These are phyloP conservation scores for Cantharellus cinnabarinus DNA, from an alignment of 768 basidiomycete species.

Conservation along the genomic window DNA sequence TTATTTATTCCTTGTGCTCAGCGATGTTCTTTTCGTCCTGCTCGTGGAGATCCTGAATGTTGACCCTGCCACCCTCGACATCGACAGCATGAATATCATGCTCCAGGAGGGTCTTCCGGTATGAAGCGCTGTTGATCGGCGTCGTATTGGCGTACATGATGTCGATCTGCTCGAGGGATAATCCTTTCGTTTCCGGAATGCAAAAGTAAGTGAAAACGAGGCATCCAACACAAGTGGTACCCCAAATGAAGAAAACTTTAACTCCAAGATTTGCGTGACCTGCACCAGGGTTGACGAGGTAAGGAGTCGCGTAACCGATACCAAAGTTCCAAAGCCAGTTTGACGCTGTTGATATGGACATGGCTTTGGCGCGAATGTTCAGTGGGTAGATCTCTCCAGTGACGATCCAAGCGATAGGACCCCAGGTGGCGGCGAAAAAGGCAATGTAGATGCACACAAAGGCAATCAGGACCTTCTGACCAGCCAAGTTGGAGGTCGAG, in stretches of 20 bases:
- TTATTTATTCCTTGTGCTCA: no score
- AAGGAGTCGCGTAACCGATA: conserved; percentile 32
- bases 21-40: no score
- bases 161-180: conserved; percentile 15
- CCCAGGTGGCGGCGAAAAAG: conserved; percentile 38
- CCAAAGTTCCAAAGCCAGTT: conserved; percentile 73
- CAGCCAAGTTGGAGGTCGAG: conserved; percentile 5
- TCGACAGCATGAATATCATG: background rate
- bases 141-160: background rate
- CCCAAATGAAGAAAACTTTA: conserved; percentile 81
- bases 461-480: conserved; percentile 18
- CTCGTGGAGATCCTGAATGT: no score
- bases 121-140: background rate
- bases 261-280: conserved; percentile 6
- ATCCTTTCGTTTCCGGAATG: conserved; percentile 18
- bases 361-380: conserved; percentile 61
- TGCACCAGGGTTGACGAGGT: conserved; percentile 19
- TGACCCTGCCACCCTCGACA: background rate
- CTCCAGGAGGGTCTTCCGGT: background rate
- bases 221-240: background rate
- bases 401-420: conserved; percentile 46
- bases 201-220: conserved; percentile 13
- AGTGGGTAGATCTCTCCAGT: conserved; percentile 71
- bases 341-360: conserved; percentile 50
- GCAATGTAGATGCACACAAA: conserved; percentile 10